phyloP scores from a whole-genome alignment of 2,329 filamentous ascomycete species.

The Periconia digitata region DNA sequence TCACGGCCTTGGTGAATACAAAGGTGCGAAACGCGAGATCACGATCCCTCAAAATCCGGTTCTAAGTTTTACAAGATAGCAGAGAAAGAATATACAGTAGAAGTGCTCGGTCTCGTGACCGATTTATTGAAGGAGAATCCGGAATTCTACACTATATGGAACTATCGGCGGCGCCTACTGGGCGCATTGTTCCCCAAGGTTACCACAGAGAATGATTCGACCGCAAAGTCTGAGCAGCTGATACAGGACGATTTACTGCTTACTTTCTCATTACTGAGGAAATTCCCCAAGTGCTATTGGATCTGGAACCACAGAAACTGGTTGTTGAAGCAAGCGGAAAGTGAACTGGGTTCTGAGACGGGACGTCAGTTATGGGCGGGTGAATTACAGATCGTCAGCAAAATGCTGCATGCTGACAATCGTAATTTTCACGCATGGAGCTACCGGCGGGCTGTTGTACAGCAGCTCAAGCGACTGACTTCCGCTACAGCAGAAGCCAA shows the following conservation, averaged over 20 bases:
- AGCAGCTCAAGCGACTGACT: slow-evolving; percentile 66
- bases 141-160: slow-evolving; percentile 91
- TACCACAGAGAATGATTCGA: slow-evolving; percentile 7
- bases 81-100: slow-evolving; percentile 52
- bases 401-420: slow-evolving; percentile 84
- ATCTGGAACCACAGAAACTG: slow-evolving; percentile 96
- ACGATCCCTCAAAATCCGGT: background rate
- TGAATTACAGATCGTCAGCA: slow-evolving; percentile 78
- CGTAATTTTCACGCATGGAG: slow-evolving; percentile 98
- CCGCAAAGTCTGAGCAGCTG: slow-evolving; percentile 49
- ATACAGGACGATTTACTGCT: slow-evolving; percentile 78
- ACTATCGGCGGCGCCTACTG: slow-evolving; percentile 75
- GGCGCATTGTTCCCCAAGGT: slow-evolving; percentile 59
- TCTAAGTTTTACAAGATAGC: slow-evolving; percentile 40
- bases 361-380: slow-evolving; percentile 76
- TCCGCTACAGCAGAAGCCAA: background rate
- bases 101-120: slow-evolving; percentile 69
- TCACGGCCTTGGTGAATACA: slow-evolving; percentile 69
- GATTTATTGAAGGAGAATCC: slow-evolving; percentile 75
- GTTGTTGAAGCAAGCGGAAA: slow-evolving; percentile 73
- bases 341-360: slow-evolving; percentile 57
- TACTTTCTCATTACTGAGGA: slow-evolving; percentile 78
- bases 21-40: slow-evolving; percentile 53
- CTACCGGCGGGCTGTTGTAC: slow-evolving; percentile 78
- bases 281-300: slow-evolving; percentile 98